A percentile compares a stretch with the other conserved stretches of the same genome.
Conservation (phyloP, 176 grass and related monocot genomes). For the Avena atlantica region DNA sequence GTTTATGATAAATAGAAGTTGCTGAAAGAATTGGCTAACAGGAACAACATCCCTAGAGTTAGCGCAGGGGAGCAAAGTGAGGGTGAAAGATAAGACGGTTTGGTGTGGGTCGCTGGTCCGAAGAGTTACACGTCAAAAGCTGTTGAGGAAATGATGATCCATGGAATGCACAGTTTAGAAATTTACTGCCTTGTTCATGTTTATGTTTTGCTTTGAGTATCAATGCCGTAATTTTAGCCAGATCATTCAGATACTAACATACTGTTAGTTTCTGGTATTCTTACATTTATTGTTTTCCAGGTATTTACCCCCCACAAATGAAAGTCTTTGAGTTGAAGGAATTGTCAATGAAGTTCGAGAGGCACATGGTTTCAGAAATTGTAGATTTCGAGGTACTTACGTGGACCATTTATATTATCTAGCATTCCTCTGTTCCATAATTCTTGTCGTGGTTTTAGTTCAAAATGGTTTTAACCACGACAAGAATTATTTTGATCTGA, state of each 20-base stretch:
- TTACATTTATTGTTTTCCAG: constrained; percentile 44
- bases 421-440: too few species aligned
- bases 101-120: not conserved
- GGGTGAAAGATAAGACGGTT: not conserved
- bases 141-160: not conserved
- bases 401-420: too few species aligned
- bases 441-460: too few species aligned
- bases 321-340: constrained; percentile 92
- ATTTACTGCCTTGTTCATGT: not conserved
- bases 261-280: not conserved
- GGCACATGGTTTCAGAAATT: constrained; percentile 91
- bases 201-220: constrained; percentile 12
- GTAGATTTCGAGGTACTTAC: constrained; percentile 78
- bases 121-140: not conserved
- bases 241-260: not conserved
- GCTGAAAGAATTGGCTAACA: too few species aligned
- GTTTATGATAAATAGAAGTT: too few species aligned
- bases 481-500: too few species aligned
- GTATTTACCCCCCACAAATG: constrained; percentile 93
- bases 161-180: not conserved
- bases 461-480: too few species aligned
- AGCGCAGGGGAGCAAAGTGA: not conserved
- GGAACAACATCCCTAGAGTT: too few species aligned
- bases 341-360: constrained; percentile 92
- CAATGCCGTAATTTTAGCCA: not conserved